Conservation (phyloP, 305 asterid species). For the Lippia alba region DNA sequence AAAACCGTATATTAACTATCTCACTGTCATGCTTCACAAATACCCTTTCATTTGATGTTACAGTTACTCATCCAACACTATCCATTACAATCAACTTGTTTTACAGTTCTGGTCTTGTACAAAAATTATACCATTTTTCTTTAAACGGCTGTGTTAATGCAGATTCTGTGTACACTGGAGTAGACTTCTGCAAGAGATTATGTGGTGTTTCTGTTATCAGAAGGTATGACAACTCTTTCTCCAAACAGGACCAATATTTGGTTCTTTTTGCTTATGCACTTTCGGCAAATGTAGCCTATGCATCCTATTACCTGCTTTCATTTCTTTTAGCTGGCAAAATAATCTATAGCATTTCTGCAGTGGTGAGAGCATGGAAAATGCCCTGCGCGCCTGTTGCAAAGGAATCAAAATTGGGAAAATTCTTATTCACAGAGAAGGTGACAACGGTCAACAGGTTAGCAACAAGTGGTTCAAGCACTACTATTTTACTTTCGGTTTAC, state of each 20-base stretch:
- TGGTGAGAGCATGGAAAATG: constrained; percentile 97
- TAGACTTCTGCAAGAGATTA: constrained; percentile 95
- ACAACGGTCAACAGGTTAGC: constrained; percentile 81
- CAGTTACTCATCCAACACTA: too few species aligned
- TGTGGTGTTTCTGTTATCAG: constrained; percentile 97
- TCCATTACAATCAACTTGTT: too few species aligned
- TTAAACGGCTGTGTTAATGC: constrained; percentile 34
- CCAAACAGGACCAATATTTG: background rate
- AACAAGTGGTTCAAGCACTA: constrained; percentile 10
- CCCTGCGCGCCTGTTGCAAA: constrained; percentile 90
- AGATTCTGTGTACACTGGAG: constrained; percentile 96
- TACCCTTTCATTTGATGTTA: too few species aligned
- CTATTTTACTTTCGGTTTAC: too few species aligned
- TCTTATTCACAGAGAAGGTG: constrained; percentile 89
- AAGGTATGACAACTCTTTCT: constrained; percentile 54
- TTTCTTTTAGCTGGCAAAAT: constrained; percentile 23
- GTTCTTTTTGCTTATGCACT: background rate
- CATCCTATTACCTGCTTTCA: too few species aligned
- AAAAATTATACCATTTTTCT: too few species aligned
- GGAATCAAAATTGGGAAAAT: constrained; percentile 94
- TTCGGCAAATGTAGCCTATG: too few species aligned
- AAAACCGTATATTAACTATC: too few species aligned
- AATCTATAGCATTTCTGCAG: constrained; percentile 41
- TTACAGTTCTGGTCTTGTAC: too few species aligned
- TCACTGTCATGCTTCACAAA: too few species aligned